phyloP scores from a whole-genome alignment of 2,329 filamentous ascomycete genomes.

The Lasiodiplodia theobromae region DNA sequence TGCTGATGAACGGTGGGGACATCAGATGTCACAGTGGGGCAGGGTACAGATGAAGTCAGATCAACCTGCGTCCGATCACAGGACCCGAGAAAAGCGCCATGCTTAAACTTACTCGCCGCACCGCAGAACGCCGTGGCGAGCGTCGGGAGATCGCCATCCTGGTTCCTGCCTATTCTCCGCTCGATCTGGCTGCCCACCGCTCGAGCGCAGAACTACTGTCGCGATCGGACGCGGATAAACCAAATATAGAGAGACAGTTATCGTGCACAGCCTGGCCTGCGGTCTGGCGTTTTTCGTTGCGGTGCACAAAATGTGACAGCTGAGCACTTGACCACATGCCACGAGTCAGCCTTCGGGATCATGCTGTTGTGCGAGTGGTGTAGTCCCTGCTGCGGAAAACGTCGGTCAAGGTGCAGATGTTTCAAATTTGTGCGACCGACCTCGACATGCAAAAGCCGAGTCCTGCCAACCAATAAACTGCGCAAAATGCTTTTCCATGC shows the following conservation, averaged over 20 bases:
- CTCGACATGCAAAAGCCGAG: too few species aligned
- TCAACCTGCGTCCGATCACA: not conserved
- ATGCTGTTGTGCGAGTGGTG: slow-evolving; percentile 1
- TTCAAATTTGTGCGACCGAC: too few species aligned
- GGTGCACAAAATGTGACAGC: not conserved
- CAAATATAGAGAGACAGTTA: not conserved
- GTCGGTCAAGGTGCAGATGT: not conserved
- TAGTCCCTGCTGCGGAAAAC: not conserved
- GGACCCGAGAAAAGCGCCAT: not conserved
- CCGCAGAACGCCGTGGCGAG: not conserved
- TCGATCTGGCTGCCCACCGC: not conserved
- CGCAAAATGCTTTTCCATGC: too few species aligned
- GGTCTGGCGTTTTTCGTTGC: not conserved
- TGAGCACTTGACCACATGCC: not conserved
- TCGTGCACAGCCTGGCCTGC: not conserved
- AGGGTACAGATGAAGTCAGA: slow-evolving; percentile 8
- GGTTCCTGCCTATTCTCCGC: too few species aligned
- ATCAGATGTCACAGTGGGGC: slow-evolving; percentile 13
- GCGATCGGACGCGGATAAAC: not conserved
- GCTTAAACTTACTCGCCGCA: not conserved
- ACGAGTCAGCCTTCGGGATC: slow-evolving; percentile 7
- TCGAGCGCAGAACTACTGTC: not conserved
- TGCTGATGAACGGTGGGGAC: not conserved
- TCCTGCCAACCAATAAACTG: too few species aligned
- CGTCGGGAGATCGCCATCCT: slow-evolving; percentile 11